A percentile compares a stretch with the other conserved stretches of the same genome.
phyloP scores from a whole-genome alignment of 2,329 filamentous ascomycete genomes.

The Claviceps africana region DNA sequence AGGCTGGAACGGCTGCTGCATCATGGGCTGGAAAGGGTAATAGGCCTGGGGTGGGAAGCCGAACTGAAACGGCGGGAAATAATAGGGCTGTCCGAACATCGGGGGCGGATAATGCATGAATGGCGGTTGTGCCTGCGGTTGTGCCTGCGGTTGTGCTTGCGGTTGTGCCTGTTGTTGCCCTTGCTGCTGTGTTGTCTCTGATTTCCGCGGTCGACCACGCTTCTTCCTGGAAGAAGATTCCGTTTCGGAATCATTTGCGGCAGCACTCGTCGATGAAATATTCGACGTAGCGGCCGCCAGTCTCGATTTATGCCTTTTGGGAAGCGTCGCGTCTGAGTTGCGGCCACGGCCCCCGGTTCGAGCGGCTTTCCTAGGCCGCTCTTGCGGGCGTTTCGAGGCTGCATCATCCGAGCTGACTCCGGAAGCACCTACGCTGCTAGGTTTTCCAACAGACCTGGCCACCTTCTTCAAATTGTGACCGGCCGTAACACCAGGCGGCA shows the following conservation, averaged over 20 bases:
- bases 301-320: neutral
- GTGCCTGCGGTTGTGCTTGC: neutral
- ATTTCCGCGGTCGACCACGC: conserved; percentile 6
- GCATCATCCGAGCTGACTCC: neutral
- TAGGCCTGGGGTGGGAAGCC: conserved; percentile 3
- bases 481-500: neutral
- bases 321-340: neutral
- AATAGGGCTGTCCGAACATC: conserved; percentile 3
- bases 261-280: neutral
- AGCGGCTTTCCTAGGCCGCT: conserved; percentile 2
- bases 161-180: neutral
- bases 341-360: neutral
- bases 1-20: conserved; percentile 4
- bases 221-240: conserved; percentile 1
- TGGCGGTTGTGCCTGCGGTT: neutral
- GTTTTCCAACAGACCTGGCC: neutral
- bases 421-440: neutral
- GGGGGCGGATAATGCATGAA: neutral
- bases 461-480: neutral
- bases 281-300: neutral
- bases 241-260: neutral
- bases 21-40: conserved; percentile 3
- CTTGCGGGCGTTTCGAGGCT: neutral
- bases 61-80: conserved; percentile 1
- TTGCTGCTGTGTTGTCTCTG: neutral